Conservation (phyloP, 1,139 yeast species). For the Hyphopichia burtonii region DNA sequence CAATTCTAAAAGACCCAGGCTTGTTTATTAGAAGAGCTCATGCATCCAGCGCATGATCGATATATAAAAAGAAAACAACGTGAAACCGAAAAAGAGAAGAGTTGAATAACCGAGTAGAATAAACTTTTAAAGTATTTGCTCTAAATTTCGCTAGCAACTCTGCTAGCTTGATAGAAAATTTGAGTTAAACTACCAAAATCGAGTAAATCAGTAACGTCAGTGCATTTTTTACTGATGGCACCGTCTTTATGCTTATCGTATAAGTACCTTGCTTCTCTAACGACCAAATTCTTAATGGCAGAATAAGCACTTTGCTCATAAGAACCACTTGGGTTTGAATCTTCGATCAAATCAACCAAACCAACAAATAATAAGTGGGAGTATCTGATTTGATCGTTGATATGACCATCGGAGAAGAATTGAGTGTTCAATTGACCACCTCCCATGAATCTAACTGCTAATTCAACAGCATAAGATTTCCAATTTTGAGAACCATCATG, state of each 20-base stretch:
- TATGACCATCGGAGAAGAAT: slow-evolving; percentile 17
- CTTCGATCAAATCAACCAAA: slow-evolving; percentile 17
- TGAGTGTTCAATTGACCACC: slow-evolving; percentile 9
- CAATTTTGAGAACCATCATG: slow-evolving; percentile 9
- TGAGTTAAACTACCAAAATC: slow-evolving; percentile 21
- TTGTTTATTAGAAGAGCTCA: neutral
- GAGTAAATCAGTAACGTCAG: slow-evolving; percentile 9
- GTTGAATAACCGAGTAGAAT: too few species aligned
- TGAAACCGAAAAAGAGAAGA: neutral
- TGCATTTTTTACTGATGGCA: neutral
- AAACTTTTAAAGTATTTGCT: too few species aligned
- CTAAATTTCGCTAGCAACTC: slow-evolving; percentile 15
- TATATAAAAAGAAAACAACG: neutral
- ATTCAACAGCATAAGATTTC: slow-evolving; percentile 17
- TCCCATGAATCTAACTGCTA: slow-evolving; percentile 13
- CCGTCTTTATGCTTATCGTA: slow-evolving; percentile 13
- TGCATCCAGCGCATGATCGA: too few species aligned
- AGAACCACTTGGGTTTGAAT: slow-evolving; percentile 14
- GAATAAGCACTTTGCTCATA: slow-evolving; percentile 18
- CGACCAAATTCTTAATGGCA: slow-evolving; percentile 17
- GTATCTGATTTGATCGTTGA: slow-evolving; percentile 17
- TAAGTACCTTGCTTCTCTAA: slow-evolving; percentile 22
- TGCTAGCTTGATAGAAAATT: slow-evolving; percentile 17
- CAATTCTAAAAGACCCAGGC: neutral
- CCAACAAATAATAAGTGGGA: slow-evolving; percentile 20